Conservation (phyloP, 352 stramenopile species). For the Phytophthora lateralis region DNA sequence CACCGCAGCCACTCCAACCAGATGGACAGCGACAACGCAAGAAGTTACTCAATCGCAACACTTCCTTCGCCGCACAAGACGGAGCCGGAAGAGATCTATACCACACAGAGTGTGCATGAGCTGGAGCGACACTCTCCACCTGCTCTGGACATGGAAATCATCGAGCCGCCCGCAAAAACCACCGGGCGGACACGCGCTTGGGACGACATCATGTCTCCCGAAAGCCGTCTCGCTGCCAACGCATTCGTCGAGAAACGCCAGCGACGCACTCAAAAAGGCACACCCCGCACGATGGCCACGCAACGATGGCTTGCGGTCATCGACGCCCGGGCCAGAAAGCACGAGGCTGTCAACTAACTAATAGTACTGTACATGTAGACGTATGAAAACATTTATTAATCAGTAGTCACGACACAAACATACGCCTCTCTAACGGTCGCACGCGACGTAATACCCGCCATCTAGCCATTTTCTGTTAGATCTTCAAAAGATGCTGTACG, state of each 20-base stretch:
- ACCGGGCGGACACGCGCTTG: slow-evolving; percentile 8
- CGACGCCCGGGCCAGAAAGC: slow-evolving; percentile 25
- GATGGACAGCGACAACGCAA: slow-evolving; percentile 2
- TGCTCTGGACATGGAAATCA: slow-evolving; percentile 32
- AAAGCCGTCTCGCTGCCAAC: slow-evolving; percentile 56
- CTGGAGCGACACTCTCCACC: slow-evolving; percentile 11
- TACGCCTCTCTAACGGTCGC: slow-evolving; percentile 2
- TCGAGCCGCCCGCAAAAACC: slow-evolving; percentile 20
- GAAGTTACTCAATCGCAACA: not conserved
- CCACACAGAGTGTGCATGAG: not conserved
- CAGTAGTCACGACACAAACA: not conserved
- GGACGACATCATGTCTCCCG: slow-evolving; percentile 51
- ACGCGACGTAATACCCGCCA: slow-evolving; percentile 9
- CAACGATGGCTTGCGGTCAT: slow-evolving; percentile 70
- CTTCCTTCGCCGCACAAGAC: slow-evolving; percentile 4
- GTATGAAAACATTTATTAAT: too few relatives aligned
- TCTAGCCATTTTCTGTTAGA: slow-evolving; percentile 12
- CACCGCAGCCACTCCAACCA: slow-evolving; percentile 12
- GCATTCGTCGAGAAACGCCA: slow-evolving; percentile 74
- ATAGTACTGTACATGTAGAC: not conserved
- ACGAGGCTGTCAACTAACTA: slow-evolving; percentile 7
- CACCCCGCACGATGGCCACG: slow-evolving; percentile 65
- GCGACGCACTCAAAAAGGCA: slow-evolving; percentile 50
- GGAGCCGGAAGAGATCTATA: slow-evolving; percentile 7
- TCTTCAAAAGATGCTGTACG: slow-evolving; percentile 25